Evolutionary conservation across 2,329 filamentous ascomycete genomes (phyloP).

Genomic region (Colletotrichum sansevieriae): DNA sequence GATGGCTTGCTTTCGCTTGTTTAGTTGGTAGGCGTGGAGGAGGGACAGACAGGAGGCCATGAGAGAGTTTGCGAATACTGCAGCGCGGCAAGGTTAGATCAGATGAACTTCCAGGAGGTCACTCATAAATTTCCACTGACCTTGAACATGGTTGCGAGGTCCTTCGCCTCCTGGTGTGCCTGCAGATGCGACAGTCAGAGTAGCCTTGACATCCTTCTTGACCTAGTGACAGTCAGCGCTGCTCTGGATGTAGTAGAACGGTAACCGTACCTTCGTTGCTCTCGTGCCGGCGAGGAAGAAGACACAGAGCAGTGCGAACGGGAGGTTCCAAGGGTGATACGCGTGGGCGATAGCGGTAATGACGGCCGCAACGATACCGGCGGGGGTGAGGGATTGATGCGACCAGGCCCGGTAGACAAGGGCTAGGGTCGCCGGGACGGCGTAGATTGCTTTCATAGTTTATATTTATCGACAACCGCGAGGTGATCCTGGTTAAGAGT

Average conservation of each 20-base stretch:
- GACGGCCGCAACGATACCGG: conserved; percentile 47
- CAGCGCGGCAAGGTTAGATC: background rate
- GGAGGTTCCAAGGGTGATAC: conserved; percentile 92
- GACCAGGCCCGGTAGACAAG: conserved; percentile 77
- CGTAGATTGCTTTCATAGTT: conserved; percentile 69
- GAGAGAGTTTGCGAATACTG: conserved; percentile 87
- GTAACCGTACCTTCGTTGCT: conserved; percentile 78
- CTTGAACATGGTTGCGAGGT: conserved; percentile 86
- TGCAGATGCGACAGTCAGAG: conserved; percentile 81
- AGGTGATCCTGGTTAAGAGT: background rate
- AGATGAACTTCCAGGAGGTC: background rate
- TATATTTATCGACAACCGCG: background rate
- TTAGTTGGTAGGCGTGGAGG: conserved; percentile 72
- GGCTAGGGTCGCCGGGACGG: conserved; percentile 68
- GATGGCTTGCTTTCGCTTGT: conserved; percentile 58
- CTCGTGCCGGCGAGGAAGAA: conserved; percentile 90
- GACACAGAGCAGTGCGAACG: conserved; percentile 83
- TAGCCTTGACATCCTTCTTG: conserved; percentile 88
- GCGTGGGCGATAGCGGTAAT: conserved; percentile 71
- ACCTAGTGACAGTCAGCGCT: conserved; percentile 64
- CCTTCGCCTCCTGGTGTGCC: conserved; percentile 84
- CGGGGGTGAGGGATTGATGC: conserved; percentile 73
- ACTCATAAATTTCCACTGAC: conserved; percentile 49
- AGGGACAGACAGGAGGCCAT: conserved; percentile 77
- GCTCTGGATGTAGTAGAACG: background rate